phyloP scores from a whole-genome alignment of 1,139 yeast species.

The Yamadazyma diddensiae region DNA sequence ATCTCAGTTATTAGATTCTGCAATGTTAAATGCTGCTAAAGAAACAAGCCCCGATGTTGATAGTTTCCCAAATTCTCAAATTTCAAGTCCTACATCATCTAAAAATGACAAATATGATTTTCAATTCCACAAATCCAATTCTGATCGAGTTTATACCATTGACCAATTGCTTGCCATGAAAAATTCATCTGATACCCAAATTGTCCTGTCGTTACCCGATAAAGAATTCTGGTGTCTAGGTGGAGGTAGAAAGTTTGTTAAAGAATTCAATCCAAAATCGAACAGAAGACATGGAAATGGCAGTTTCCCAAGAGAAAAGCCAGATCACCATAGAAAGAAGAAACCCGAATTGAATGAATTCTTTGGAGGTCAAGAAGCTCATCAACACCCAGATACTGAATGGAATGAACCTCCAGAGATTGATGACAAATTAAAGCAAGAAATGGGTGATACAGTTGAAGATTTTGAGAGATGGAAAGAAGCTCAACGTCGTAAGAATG shows the following conservation, averaged over 20 bases:
- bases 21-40: slow-evolving; percentile 49
- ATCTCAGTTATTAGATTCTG: slow-evolving; percentile 41
- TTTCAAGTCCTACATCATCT: slow-evolving; percentile 16
- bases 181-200: slow-evolving; percentile 32
- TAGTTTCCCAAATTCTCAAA: slow-evolving; percentile 7
- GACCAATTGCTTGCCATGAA: slow-evolving; percentile 34
- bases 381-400: slow-evolving; percentile 47
- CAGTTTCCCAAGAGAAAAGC: slow-evolving; percentile 6
- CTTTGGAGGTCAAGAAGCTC: slow-evolving; percentile 38
- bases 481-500: slow-evolving; percentile 41
- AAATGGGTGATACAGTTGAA: slow-evolving; percentile 58
- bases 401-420: slow-evolving; percentile 44
- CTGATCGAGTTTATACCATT: slow-evolving; percentile 32
- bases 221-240: slow-evolving; percentile 40
- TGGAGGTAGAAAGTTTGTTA: slow-evolving; percentile 7
- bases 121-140: slow-evolving; percentile 12
- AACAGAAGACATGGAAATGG: slow-evolving; percentile 4
- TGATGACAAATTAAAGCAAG: slow-evolving; percentile 31
- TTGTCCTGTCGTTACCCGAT: slow-evolving; percentile 35
- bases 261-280: slow-evolving; percentile 8
- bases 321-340: slow-evolving; percentile 11
- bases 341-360: slow-evolving; percentile 17
- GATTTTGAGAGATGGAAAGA: slow-evolving; percentile 71
- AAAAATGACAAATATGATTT: slow-evolving; percentile 12
- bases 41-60: slow-evolving; percentile 43